A percentile compares a stretch with the other conserved stretches of the same genome.
These are phyloP conservation scores for Proliferodiscus dingleyae DNA, from an alignment of 2,329 filamentous ascomycete genomes.

Conservation along the genomic window DNA sequence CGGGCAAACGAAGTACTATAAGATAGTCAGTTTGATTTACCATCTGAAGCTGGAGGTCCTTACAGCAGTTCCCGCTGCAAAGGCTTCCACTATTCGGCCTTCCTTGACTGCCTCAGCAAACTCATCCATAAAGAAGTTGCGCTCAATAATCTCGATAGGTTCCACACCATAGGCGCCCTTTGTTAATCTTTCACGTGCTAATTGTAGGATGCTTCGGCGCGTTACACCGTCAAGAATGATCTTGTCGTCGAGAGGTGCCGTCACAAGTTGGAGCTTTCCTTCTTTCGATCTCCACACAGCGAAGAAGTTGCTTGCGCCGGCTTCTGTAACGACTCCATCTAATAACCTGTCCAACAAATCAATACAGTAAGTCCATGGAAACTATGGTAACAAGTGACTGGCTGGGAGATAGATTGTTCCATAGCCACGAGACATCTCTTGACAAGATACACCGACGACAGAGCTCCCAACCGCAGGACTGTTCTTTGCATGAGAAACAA, in stretches of 20 bases:
- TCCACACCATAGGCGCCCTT: slow-evolving; percentile 34
- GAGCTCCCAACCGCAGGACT: too few relatives aligned
- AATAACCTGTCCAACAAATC: too few relatives aligned
- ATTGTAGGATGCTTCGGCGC: slow-evolving; percentile 71
- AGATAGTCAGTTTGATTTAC: slow-evolving; percentile 7
- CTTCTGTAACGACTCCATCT: slow-evolving; percentile 78
- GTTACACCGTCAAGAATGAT: slow-evolving; percentile 88
- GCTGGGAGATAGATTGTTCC: too few relatives aligned
- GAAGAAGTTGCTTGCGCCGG: slow-evolving; percentile 90
- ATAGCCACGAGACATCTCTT: too few relatives aligned
- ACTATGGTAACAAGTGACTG: too few relatives aligned
- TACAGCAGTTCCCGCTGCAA: slow-evolving; percentile 82
- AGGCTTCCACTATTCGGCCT: slow-evolving; percentile 76
- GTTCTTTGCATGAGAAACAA: too few relatives aligned
- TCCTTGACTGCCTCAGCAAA: slow-evolving; percentile 67
- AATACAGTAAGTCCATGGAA: too few relatives aligned
- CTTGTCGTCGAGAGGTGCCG: slow-evolving; percentile 75
- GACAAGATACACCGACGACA: too few relatives aligned
- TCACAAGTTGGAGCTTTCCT: slow-evolving; percentile 66
- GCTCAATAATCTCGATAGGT: slow-evolving; percentile 70
- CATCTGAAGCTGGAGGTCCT: slow-evolving; percentile 34
- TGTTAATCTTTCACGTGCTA: slow-evolving; percentile 59
- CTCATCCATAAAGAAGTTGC: slow-evolving; percentile 77
- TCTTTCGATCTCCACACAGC: slow-evolving; percentile 68
- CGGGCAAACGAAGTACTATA: slow-evolving; percentile 65